These are phyloP conservation scores for Wakefieldia striispora DNA, from an alignment of 768 basidiomycete genomes.

Conservation along the genomic window DNA sequence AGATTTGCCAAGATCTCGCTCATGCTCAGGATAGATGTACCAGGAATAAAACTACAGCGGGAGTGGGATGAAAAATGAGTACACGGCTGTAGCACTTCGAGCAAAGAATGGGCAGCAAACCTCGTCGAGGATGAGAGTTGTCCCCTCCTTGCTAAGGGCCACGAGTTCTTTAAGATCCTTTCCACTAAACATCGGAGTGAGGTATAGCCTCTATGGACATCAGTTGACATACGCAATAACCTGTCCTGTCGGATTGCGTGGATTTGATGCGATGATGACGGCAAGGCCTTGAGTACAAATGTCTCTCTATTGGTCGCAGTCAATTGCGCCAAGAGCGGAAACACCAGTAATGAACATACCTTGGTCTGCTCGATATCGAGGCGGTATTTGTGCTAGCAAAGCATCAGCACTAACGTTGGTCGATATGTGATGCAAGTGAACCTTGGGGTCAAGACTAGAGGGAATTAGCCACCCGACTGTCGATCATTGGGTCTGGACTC, in stretches of 20 bases:
- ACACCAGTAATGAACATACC: slow-evolving; percentile 33
- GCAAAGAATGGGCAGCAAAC: slow-evolving; percentile 35
- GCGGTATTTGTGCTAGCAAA: slow-evolving; percentile 57
- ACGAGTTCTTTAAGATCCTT: slow-evolving; percentile 82
- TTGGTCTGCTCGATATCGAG: slow-evolving; percentile 80
- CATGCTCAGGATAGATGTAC: slow-evolving; percentile 87
- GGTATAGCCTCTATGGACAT: neutral
- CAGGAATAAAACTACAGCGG: slow-evolving; percentile 80
- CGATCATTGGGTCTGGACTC: slow-evolving; percentile 29
- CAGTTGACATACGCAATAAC: slow-evolving; percentile 52
- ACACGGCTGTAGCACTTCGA: neutral
- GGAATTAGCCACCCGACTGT: slow-evolving; percentile 1
- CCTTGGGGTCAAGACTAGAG: slow-evolving; percentile 47
- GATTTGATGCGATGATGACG: slow-evolving; percentile 88
- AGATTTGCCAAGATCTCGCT: slow-evolving; percentile 70
- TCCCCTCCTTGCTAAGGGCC: slow-evolving; percentile 65
- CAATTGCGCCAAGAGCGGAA: slow-evolving; percentile 1
- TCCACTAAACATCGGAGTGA: slow-evolving; percentile 45
- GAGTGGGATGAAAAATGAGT: neutral
- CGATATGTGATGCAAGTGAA: slow-evolving; percentile 12
- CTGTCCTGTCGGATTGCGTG: slow-evolving; percentile 97
- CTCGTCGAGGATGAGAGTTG: slow-evolving; percentile 85
- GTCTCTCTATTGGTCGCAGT: slow-evolving; percentile 51
- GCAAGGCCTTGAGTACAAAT: slow-evolving; percentile 80
- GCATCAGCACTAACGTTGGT: slow-evolving; percentile 5